These are phyloP conservation scores for Euphorbia tirucalli DNA, from an alignment of 345 rosid genomes.

Conservation along the genomic window DNA sequence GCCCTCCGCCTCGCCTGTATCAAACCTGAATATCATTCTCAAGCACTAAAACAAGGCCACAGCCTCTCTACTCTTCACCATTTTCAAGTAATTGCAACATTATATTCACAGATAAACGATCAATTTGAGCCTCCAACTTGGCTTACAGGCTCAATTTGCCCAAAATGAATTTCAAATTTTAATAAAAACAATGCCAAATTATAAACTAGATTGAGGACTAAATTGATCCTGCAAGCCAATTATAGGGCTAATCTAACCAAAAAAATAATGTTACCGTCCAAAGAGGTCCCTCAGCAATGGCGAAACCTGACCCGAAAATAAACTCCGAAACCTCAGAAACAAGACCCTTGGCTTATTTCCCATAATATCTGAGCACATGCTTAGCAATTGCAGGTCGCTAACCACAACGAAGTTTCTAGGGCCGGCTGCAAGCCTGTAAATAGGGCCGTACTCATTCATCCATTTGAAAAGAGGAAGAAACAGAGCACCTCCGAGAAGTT, in stretches of 20 bases:
- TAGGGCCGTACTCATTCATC: constrained; percentile 89
- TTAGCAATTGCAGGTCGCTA: constrained; percentile 86
- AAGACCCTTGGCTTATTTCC: constrained; percentile 82
- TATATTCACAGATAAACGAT: neutral
- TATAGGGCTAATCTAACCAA: too few species aligned
- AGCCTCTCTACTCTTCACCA: neutral
- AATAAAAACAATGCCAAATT: neutral
- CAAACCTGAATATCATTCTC: constrained; percentile 14
- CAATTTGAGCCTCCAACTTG: neutral
- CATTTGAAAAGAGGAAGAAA: constrained; percentile 88
- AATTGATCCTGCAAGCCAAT: too few species aligned
- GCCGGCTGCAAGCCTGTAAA: constrained; percentile 91
- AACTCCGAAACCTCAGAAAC: constrained; percentile 93
- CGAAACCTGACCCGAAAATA: constrained; percentile 86
- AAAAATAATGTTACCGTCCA: constrained; percentile 60
- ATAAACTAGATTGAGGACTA: too few species aligned
- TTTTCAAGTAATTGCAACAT: neutral
- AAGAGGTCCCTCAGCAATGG: constrained; percentile 83
- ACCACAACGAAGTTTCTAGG: constrained; percentile 85
- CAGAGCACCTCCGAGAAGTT: constrained; percentile 92
- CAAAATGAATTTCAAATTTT: neutral
- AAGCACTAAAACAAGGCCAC: neutral
- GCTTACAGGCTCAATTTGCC: too few species aligned
- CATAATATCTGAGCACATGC: constrained; percentile 76
- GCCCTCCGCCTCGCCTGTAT: constrained; percentile 81